These are phyloP conservation scores for Metschnikowia anglica DNA, from an alignment of 805 yeast genomes.

Conservation along the genomic window DNA sequence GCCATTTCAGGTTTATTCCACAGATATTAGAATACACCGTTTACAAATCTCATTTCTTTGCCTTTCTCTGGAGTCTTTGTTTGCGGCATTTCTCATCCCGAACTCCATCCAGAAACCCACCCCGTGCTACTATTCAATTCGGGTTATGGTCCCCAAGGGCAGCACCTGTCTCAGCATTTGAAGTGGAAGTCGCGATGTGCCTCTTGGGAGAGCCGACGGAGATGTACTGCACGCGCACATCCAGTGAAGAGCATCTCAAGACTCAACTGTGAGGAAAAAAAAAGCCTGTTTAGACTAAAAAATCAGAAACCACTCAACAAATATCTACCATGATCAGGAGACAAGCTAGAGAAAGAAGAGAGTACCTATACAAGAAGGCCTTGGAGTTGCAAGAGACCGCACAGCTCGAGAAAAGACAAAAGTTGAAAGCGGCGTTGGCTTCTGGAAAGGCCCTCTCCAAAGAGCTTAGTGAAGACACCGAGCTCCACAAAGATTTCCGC, in stretches of 20 bases:
- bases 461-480: conserved; percentile 84
- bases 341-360: conserved; percentile 96
- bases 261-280: conserved; percentile 1
- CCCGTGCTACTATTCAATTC: too few relatives aligned
- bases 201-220: too few relatives aligned
- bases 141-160: too few relatives aligned
- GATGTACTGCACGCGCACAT: conserved; percentile 1
- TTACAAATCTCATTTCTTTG: too few relatives aligned
- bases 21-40: too few relatives aligned
- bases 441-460: conserved; percentile 87
- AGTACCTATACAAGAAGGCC: conserved; percentile 85
- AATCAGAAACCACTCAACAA: not conserved
- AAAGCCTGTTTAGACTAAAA: too few relatives aligned
- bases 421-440: conserved; percentile 83
- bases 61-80: too few relatives aligned
- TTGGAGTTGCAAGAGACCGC: conserved; percentile 87
- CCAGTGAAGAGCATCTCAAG: conserved; percentile 9
- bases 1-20: too few relatives aligned
- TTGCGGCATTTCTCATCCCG: too few relatives aligned
- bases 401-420: conserved; percentile 81
- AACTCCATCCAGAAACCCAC: too few relatives aligned
- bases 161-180: too few relatives aligned
- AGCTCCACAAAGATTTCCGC: conserved; percentile 75
- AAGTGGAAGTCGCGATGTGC: too few relatives aligned
- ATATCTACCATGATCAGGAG: conserved; percentile 61